These are phyloP conservation scores for Apiotrichum porosum DNA, from an alignment of 1,284 basidiomycete genomes.

Conservation along the genomic window DNA sequence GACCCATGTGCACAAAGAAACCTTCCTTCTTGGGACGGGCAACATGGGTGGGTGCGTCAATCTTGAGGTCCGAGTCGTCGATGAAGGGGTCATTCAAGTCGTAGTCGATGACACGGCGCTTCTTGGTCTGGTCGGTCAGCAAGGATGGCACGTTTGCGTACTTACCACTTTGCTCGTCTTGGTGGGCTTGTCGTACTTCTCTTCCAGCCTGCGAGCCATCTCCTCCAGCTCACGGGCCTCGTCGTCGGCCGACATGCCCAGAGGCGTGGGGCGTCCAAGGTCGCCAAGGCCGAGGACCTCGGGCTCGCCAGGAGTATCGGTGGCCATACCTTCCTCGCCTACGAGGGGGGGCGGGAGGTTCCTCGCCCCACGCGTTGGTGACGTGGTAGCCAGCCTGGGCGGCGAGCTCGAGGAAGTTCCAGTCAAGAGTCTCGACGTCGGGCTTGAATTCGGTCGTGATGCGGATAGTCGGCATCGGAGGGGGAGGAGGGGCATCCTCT, in stretches of 20 bases:
- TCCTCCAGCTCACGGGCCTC: slow-evolving; percentile 23
- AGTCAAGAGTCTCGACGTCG: slow-evolving; percentile 26
- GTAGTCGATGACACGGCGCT: slow-evolving; percentile 65
- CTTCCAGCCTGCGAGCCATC: slow-evolving; percentile 33
- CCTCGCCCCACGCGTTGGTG: slow-evolving; percentile 13
- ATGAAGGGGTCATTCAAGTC: slow-evolving; percentile 91
- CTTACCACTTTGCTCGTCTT: slow-evolving; percentile 21
- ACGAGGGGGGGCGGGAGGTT: background rate
- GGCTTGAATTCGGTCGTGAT: slow-evolving; percentile 21
- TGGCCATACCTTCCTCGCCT: background rate
- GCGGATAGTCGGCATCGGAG: slow-evolving; percentile 43
- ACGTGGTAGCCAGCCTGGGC: slow-evolving; percentile 19
- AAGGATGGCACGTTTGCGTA: background rate
- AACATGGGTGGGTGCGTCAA: slow-evolving; percentile 85
- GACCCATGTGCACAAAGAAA: slow-evolving; percentile 83
- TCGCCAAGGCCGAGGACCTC: background rate
- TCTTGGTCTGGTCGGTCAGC: slow-evolving; percentile 26
- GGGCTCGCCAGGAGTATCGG: background rate
- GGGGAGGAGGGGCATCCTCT: slow-evolving; percentile 40
- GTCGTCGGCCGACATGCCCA: slow-evolving; percentile 9
- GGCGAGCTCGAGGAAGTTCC: slow-evolving; percentile 39
- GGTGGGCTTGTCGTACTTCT: slow-evolving; percentile 28
- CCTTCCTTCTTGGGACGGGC: slow-evolving; percentile 92
- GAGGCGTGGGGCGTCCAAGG: slow-evolving; percentile 4
- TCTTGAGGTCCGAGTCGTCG: slow-evolving; percentile 87